These are phyloP conservation scores for Mycocentrospora acerina DNA, from an alignment of 2,329 filamentous ascomycete species.

Conservation along the genomic window DNA sequence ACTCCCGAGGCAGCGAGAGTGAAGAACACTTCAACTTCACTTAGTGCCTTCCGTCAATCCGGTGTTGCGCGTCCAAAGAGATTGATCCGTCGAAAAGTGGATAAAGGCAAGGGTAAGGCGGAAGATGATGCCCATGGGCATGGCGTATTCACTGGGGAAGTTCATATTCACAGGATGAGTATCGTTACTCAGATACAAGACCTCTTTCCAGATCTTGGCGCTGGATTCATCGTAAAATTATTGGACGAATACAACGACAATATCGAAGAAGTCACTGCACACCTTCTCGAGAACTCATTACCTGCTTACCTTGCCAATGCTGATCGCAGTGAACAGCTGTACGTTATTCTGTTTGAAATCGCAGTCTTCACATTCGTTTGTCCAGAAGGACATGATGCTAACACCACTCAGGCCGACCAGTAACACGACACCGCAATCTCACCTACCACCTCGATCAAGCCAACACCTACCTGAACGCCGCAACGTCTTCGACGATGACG, in stretches of 20 bases:
- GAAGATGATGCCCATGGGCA: conserved; percentile 39
- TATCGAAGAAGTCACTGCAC: conserved; percentile 76
- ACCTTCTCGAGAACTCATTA: conserved; percentile 76
- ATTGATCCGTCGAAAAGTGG: conserved; percentile 58
- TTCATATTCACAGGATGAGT: conserved; percentile 81
- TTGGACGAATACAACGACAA: conserved; percentile 78
- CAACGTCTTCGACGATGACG: conserved; percentile 74
- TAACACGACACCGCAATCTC: conserved; percentile 21
- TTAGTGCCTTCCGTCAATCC: conserved; percentile 59
- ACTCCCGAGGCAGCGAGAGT: conserved; percentile 56
- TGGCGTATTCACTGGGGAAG: conserved; percentile 43
- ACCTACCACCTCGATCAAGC: conserved; percentile 61
- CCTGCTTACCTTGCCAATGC: conserved; percentile 65
- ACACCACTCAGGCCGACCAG: conserved; percentile 20
- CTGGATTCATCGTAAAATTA: conserved; percentile 76
- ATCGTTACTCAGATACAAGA: conserved; percentile 90
- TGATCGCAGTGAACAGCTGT: conserved; percentile 67
- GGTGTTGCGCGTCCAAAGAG: conserved; percentile 56
- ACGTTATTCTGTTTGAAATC: conserved; percentile 15
- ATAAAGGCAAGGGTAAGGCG: conserved; percentile 65
- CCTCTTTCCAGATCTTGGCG: conserved; percentile 83
- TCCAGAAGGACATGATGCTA: no score
- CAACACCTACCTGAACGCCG: conserved; percentile 59
- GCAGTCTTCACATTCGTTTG: not conserved
- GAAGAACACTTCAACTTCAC: conserved; percentile 60